phyloP scores from a whole-genome alignment of 345 rosid genomes.

The Eucalyptus cloeziana region DNA sequence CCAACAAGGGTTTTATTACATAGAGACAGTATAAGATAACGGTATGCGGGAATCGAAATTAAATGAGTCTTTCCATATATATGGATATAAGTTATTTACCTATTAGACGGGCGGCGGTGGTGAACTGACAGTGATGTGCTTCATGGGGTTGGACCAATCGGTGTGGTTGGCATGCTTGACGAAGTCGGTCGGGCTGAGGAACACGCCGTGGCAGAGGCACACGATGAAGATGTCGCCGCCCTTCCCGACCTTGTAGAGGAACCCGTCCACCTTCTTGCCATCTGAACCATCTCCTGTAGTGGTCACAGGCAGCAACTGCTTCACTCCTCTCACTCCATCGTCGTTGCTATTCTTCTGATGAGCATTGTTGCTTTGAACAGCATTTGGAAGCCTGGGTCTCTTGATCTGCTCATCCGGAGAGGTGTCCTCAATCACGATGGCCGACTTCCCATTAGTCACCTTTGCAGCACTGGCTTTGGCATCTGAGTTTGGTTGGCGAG shows the following conservation, averaged over 20 bases:
- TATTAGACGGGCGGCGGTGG: background rate
- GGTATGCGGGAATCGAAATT: background rate
- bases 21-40: background rate
- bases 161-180: background rate
- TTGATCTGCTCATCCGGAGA: background rate
- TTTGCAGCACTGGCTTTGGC: background rate
- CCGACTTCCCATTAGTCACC: background rate
- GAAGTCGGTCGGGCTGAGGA: background rate
- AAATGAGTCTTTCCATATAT: background rate
- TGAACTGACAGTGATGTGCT: background rate
- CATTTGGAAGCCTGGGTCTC: background rate
- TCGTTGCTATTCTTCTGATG: background rate
- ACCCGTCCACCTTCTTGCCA: background rate
- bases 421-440: background rate
- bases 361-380: background rate
- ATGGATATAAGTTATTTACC: background rate
- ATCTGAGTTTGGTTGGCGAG: background rate
- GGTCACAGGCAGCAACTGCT: constrained; percentile 37
- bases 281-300: constrained; percentile 13
- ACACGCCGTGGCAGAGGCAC: background rate
- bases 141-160: background rate
- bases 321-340: constrained; percentile 6
- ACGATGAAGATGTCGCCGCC: background rate
- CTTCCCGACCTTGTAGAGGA: background rate
- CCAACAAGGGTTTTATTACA: background rate